A percentile compares a stretch with the other conserved stretches of the same genome.
Evolutionary conservation across 495 filamentous ascomycete species (phyloP).

Genomic region (Schizothecium vesticola): DNA sequence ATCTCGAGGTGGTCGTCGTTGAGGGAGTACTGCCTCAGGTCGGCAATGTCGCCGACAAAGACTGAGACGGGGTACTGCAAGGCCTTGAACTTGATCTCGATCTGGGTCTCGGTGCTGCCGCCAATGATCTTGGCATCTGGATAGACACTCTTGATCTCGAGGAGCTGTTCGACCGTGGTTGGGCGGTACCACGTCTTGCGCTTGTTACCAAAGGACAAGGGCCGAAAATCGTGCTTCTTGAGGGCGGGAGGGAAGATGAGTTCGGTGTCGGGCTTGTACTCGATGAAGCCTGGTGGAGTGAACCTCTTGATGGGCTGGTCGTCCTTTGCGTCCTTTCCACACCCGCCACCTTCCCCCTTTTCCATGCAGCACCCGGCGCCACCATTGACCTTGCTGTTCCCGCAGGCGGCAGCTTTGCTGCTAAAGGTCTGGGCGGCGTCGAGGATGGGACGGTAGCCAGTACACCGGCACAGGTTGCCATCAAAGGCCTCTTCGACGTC

Average conservation of each 20-base stretch:
- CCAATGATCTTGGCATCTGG: conserved; percentile 91
- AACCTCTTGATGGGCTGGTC: conserved; percentile 60
- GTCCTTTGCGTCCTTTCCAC: conserved; percentile 48
- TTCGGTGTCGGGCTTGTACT: conserved; percentile 87
- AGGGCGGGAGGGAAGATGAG: conserved; percentile 88
- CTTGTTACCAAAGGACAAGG: conserved; percentile 89
- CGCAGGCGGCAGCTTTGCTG: conserved; percentile 37
- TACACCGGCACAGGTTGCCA: conserved; percentile 93
- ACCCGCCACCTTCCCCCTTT: conserved; percentile 46
- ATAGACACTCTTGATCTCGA: conserved; percentile 83
- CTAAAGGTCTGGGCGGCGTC: conserved; percentile 82
- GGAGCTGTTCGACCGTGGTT: conserved; percentile 75
- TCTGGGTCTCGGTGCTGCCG: conserved; percentile 94
- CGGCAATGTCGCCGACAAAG: conserved; percentile 87
- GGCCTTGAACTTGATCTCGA: conserved; percentile 97
- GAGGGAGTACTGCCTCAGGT: conserved; percentile 74
- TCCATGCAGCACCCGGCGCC: conserved; percentile 69
- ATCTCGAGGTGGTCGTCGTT: conserved; percentile 76
- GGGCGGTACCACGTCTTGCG: conserved; percentile 91
- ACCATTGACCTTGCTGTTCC: conserved; percentile 54
- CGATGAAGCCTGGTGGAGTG: conserved; percentile 81
- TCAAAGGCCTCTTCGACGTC: conserved; percentile 89
- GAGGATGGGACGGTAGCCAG: conserved; percentile 88
- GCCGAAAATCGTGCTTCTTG: conserved; percentile 72
- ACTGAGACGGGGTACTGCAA: conserved; percentile 86